phyloP scores from a whole-genome alignment of 352 stramenopile genomes.

The Pythium grandisporangium region DNA sequence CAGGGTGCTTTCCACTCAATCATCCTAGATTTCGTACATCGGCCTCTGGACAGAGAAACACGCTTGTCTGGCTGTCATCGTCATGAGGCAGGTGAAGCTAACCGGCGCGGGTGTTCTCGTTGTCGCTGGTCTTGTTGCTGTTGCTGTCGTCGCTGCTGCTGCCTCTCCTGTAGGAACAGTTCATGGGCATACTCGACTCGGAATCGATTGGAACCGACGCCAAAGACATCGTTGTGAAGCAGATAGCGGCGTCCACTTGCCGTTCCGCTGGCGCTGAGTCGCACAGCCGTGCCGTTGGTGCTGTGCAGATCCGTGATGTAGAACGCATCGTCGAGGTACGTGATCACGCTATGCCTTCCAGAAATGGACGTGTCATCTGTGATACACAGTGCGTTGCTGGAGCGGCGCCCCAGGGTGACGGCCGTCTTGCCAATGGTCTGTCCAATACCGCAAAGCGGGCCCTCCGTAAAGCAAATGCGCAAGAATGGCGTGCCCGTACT shows the following conservation, averaged over 20 bases:
- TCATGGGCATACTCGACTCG: constrained; percentile 76
- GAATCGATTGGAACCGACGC: constrained; percentile 77
- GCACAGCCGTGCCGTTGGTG: constrained; percentile 74
- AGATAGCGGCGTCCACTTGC: constrained; percentile 53
- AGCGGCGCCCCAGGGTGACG: constrained; percentile 64
- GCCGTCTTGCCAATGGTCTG: constrained; percentile 72
- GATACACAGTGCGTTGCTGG: constrained; percentile 75
- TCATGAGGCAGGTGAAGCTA: too few relatives aligned
- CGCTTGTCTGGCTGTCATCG: too few relatives aligned
- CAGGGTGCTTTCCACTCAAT: too few relatives aligned
- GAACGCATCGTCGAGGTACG: constrained; percentile 66
- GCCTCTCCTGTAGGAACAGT: constrained; percentile 16
- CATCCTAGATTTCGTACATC: too few relatives aligned
- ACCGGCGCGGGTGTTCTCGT: too few relatives aligned
- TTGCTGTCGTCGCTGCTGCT: too few relatives aligned
- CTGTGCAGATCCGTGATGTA: constrained; percentile 80
- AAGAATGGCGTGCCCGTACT: constrained; percentile 64
- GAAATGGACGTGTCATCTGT: constrained; percentile 79
- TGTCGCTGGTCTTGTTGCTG: too few relatives aligned
- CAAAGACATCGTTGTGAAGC: constrained; percentile 73
- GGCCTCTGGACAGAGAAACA: too few relatives aligned
- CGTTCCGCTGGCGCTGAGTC: constrained; percentile 51
- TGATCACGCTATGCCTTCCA: constrained; percentile 58
- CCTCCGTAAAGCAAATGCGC: constrained; percentile 69
- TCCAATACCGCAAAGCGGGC: constrained; percentile 48